Percentiles rank a stretch among this genome's conserved stretches.
Conservation (phyloP, 2,329 filamentous ascomycete genomes). For the Diaporthe eres region DNA sequence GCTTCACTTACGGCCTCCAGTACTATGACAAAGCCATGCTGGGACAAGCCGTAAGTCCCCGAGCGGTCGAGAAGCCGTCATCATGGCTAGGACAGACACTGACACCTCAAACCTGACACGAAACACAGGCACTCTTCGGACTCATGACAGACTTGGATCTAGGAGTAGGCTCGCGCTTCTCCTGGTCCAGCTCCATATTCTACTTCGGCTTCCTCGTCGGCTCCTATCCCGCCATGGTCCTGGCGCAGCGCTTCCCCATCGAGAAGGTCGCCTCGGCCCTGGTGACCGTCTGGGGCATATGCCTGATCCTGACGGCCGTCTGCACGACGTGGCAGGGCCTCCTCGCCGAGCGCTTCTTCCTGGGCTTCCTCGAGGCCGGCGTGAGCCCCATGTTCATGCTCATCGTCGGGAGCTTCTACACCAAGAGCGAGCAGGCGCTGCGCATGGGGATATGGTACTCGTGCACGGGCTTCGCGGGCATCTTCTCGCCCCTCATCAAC, state of each 20-base stretch:
- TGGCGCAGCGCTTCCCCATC: slow-evolving; percentile 61
- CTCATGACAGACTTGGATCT: slow-evolving; percentile 57
- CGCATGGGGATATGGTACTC: slow-evolving; percentile 59
- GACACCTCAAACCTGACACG: not conserved
- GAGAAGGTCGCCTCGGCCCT: slow-evolving; percentile 58
- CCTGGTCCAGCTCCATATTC: slow-evolving; percentile 60
- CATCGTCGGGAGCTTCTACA: slow-evolving; percentile 61
- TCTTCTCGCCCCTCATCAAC: slow-evolving; percentile 62
- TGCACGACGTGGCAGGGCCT: slow-evolving; percentile 55
- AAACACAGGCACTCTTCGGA: slow-evolving; percentile 56
- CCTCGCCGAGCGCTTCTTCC: slow-evolving; percentile 65
- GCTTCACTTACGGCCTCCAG: slow-evolving; percentile 60
- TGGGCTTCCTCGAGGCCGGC: slow-evolving; percentile 69
- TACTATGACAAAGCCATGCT: slow-evolving; percentile 69
- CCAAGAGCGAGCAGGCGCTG: slow-evolving; percentile 57
- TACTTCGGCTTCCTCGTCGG: slow-evolving; percentile 65
- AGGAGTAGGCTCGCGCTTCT: slow-evolving; percentile 57
- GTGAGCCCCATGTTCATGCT: slow-evolving; percentile 71
- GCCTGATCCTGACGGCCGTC: slow-evolving; percentile 54
- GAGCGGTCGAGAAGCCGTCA: not conserved
- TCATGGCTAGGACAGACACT: too few relatives aligned
- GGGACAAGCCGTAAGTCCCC: slow-evolving; percentile 60
- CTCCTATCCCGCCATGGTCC: slow-evolving; percentile 57
- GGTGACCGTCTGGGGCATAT: slow-evolving; percentile 55
- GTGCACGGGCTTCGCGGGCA: slow-evolving; percentile 59